phyloP scores from a whole-genome alignment of 1,139 yeast species.

The Suhomyces chickasaworum region DNA sequence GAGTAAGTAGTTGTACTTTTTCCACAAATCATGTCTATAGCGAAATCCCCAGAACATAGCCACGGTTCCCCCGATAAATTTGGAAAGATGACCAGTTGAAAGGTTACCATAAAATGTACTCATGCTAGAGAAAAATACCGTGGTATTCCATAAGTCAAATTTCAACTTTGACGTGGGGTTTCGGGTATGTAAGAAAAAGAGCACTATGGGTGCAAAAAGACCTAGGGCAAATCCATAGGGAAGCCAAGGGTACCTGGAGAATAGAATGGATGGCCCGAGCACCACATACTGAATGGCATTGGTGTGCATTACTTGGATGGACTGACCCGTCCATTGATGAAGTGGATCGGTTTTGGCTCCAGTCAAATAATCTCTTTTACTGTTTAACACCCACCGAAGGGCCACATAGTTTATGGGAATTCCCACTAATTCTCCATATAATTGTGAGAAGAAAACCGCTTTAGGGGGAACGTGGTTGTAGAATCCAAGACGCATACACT shows the following conservation, averaged over 20 bases:
- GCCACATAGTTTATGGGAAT: slow-evolving; percentile 52
- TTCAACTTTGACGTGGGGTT: slow-evolving; percentile 25
- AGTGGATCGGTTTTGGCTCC: slow-evolving; percentile 45
- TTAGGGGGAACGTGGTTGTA: slow-evolving; percentile 52
- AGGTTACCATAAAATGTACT: slow-evolving; percentile 51
- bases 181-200: slow-evolving; percentile 33
- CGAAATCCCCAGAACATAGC: slow-evolving; percentile 48
- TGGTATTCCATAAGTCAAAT: slow-evolving; percentile 48
- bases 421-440: slow-evolving; percentile 53
- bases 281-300: slow-evolving; percentile 54
- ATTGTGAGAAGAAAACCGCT: slow-evolving; percentile 48
- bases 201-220: slow-evolving; percentile 34
- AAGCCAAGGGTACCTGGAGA: slow-evolving; percentile 40
- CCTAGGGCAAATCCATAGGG: slow-evolving; percentile 51
- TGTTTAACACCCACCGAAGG: slow-evolving; percentile 45
- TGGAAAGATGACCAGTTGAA: slow-evolving; percentile 52
- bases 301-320: slow-evolving; percentile 42
- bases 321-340: slow-evolving; percentile 57
- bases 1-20: slow-evolving; percentile 45
- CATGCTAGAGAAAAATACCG: slow-evolving; percentile 52
- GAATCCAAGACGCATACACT: slow-evolving; percentile 51
- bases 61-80: slow-evolving; percentile 48
- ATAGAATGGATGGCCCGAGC: slow-evolving; percentile 48
- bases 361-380: slow-evolving; percentile 40
- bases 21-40: slow-evolving; percentile 41